Base-by-base conservation (phyloP, 2,329 filamentous ascomycete species). In the Paecilomyces fulvus region DNA sequence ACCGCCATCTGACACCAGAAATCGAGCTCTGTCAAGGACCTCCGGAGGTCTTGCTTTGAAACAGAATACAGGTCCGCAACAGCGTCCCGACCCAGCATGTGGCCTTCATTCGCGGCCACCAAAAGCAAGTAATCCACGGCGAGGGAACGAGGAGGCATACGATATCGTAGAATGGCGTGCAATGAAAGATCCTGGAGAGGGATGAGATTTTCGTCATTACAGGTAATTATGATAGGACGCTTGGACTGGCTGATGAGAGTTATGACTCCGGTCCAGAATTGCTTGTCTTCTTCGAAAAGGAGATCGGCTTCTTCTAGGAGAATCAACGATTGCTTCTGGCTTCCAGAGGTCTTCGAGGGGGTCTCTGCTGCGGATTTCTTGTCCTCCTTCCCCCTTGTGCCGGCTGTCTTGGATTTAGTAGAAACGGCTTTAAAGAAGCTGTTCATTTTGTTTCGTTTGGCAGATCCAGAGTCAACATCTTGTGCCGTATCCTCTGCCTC, bases 1-100 rank as follows among this genome's bases (percentile, higher is more conserved):
- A 99, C 84, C 0, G 88, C 90, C 73, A 97, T 91, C 70, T 99
- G 94, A 69, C 95, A 99, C 92, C 92, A 99, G 68, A 95, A 94
- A 68, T 95, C 87, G 28, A 99, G 80, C 59, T 97, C 91, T 56
- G 82, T 85, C 52, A 99, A 83, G 1, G 87, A 86, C 21, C 87
- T 90, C 55, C 94, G 85, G 11, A 99, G 75, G 68, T 99, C 94
- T 28, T 80, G 74, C 1, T 80, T 70, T 54, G 88, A 87, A 12
- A 83, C 83, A 54, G 80, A 77, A 65, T 91, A 96, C 2, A 99
- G 79, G 6, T 82, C 76, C 53, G 80, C 78, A 0, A 95, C 80
- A 0, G 89, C 83, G 25, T 82, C 70, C 46, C 90, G 82, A 43
- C 80, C 74, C 11, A 99, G 75, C 1, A 89, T 75, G 71, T 99